Base-by-base conservation (phyloP, 305 asterid species). In the Striga hermonthica region DNA sequence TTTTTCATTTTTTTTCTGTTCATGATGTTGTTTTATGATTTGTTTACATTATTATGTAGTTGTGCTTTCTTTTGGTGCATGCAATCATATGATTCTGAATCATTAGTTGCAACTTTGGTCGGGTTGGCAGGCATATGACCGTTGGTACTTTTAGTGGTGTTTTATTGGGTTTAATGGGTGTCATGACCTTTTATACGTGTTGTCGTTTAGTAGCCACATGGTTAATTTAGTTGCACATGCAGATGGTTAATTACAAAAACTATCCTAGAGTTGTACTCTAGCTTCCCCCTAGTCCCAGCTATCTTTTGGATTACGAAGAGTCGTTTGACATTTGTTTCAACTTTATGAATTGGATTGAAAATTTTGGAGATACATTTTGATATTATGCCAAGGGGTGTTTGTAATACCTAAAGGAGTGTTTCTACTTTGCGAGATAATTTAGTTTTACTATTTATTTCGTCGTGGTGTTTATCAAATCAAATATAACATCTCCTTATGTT, bases 111-210 rank as follows among this genome's bases (percentile, higher is more conserved):
- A 28, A 44, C 45, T 63, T 11, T 13, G 0, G 40, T 36, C n/a
- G 22, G 37, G 14, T 64, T 49, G 52, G 5, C 35, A 37, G 7
- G 61, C 22, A 10, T 63, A 45, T 63, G 68, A 22, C 57, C 47
- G 16, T n/a, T 62, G 67, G 6, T 15, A 56, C 36, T 64, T 9
- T 28, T 8, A 15, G 9, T 13, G 28, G 7, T 49, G 7, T 3
- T 49, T 14, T 12, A 22, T 12, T 49, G 53, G 15, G 16, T 11
- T 10, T 47, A 47, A 12, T 47, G 16, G 53, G 53, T 47, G 5
- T 44, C 14, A 3, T 47, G 53, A 15, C 8, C 53, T 47, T 47
- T 47, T 15, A 10, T 15, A n/a, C 10, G 6, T 47, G 7, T 9
- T n/a, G 13, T 47, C 10, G 53, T n/a, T 47, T 8, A 45, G 16